Conservation (phyloP, 768 basidiomycete species). For the Boletus reticulatus region DNA sequence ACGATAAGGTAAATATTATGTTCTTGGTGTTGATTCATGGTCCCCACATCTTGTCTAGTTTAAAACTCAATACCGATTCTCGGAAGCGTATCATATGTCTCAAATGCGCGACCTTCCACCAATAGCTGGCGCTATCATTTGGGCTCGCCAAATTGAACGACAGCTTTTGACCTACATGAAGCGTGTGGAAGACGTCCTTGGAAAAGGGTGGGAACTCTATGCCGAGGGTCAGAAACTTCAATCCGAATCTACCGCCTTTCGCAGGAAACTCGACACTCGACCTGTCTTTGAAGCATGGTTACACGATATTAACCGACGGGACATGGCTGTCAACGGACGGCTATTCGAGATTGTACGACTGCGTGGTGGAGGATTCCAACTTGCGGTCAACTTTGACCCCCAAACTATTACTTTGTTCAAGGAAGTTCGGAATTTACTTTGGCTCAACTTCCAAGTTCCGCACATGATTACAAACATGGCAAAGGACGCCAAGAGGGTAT, state of each 20-base stretch:
- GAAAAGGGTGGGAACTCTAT: slow-evolving; percentile 98
- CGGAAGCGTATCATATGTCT: slow-evolving; percentile 96
- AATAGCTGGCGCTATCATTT: slow-evolving; percentile 97
- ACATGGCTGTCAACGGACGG: slow-evolving; percentile 88
- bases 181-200: slow-evolving; percentile 96
- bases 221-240: slow-evolving; percentile 99
- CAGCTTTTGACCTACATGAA: slow-evolving; percentile 98
- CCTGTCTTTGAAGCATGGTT: slow-evolving; percentile 97
- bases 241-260: slow-evolving; percentile 86
- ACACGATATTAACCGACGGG: slow-evolving; percentile 89
- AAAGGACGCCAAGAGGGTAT: slow-evolving; percentile 97
- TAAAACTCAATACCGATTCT: slow-evolving; percentile 93
- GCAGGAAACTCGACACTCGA: slow-evolving; percentile 92
- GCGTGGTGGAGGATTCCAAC: slow-evolving; percentile 73
- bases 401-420: slow-evolving; percentile 99
- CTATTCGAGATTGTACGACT: slow-evolving; percentile 87
- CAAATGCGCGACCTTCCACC: slow-evolving; percentile 98
- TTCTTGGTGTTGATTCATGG: neutral
- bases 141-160: slow-evolving; percentile 98
- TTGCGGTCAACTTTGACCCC: slow-evolving; percentile 96
- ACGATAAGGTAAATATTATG: slow-evolving; percentile 67
- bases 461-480: slow-evolving; percentile 95
- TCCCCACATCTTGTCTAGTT: slow-evolving; percentile 48
- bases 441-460: slow-evolving; percentile 95
- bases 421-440: slow-evolving; percentile 92